phyloP scores from a whole-genome alignment of 306 rosid species.

The Argentina anserina region DNA sequence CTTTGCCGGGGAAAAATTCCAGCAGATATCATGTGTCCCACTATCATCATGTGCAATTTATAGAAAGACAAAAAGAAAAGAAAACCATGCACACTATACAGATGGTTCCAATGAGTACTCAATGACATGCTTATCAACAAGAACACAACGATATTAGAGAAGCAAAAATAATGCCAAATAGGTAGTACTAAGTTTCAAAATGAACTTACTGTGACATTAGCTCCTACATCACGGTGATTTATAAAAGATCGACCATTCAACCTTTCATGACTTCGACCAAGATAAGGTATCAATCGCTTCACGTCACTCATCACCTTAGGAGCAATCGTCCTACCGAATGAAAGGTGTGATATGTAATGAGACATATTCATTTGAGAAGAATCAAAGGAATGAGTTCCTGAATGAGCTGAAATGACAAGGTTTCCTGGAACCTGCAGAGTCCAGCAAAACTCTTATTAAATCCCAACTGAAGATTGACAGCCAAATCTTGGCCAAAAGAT shows the following conservation, averaged over 20 bases:
- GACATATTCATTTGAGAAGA: slow-evolving; percentile 96
- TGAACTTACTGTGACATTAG: slow-evolving; percentile 88
- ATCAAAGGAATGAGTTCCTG: slow-evolving; percentile 92
- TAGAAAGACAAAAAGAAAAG: neutral
- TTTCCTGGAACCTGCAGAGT: slow-evolving; percentile 87
- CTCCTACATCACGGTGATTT: slow-evolving; percentile 60
- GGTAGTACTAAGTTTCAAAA: slow-evolving; percentile 9
- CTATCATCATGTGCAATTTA: neutral
- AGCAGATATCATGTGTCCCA: neutral
- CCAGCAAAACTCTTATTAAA: slow-evolving; percentile 9
- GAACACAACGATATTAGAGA: slow-evolving; percentile 12
- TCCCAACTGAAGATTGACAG: neutral
- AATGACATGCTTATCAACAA: neutral
- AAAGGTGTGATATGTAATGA: slow-evolving; percentile 69
- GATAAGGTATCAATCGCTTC: slow-evolving; percentile 68
- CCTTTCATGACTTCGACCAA: slow-evolving; percentile 83
- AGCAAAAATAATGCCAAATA: slow-evolving; percentile 1
- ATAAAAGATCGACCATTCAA: slow-evolving; percentile 75
- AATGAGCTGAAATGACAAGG: slow-evolving; percentile 75
- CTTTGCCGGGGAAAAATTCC: neutral
- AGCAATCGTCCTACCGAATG: slow-evolving; percentile 67
- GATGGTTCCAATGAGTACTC: neutral
- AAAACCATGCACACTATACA: neutral
- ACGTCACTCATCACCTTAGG: slow-evolving; percentile 65
- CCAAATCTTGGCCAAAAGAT: neutral